phyloP scores from a whole-genome alignment of 306 rosid genomes.

The Cyamopsis tetragonoloba region DNA sequence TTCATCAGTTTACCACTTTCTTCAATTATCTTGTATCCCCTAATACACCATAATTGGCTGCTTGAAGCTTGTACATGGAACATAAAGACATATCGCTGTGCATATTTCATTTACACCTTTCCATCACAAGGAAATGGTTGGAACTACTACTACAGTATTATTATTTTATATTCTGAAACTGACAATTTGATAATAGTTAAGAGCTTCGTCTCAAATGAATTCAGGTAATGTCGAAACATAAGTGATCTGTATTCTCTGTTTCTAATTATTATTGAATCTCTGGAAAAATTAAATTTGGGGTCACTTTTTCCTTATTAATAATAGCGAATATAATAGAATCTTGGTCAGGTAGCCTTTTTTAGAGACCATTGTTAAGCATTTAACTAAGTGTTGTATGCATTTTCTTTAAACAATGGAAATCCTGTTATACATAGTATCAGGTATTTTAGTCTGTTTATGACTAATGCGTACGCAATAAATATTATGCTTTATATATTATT shows the following conservation, averaged over 20 bases:
- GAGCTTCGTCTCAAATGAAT: not conserved
- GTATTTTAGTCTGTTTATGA: not conserved
- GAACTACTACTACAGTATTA: not conserved
- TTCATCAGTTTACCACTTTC: not conserved
- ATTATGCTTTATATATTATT: not conserved
- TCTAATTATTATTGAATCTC: not conserved
- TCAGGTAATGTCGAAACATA: not conserved
- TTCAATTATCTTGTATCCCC: not conserved
- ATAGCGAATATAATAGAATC: not conserved
- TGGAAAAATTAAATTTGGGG: not conserved
- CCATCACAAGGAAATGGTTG: constrained; percentile 6
- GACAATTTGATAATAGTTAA: not conserved
- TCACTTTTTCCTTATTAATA: not conserved
- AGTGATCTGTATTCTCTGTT: not conserved
- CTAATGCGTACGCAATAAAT: not conserved
- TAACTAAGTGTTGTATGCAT: not conserved
- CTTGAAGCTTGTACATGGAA: not conserved
- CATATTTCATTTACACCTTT: not conserved
- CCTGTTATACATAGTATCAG: constrained; percentile 9
- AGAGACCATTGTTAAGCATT: not conserved
- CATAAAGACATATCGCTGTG: not conserved
- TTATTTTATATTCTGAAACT: constrained; percentile 5
- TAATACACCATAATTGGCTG: not conserved
- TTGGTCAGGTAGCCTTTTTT: not conserved
- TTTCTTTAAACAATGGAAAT: not conserved